Base-by-base conservation (phyloP, 768 basidiomycete genomes). In the Lactarius akahatsu region DNA sequence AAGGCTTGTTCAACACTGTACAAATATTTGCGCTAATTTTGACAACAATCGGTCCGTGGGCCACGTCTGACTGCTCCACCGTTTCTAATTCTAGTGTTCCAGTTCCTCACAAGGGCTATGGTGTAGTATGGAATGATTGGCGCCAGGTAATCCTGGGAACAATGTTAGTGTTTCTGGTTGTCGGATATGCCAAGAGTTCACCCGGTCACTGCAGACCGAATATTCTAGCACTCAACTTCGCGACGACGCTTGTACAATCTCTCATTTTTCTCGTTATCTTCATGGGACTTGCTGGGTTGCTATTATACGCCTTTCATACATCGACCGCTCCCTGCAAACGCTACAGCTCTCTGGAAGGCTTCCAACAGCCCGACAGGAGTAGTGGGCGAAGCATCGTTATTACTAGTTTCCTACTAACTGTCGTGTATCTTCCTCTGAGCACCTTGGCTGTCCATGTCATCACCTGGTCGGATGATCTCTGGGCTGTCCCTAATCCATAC, bases 401-500 rank as follows among this genome's bases (percentile, higher is more conserved):
- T 23, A 80, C 84, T 55, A 87, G 83, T 34, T 92, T 92, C 72
- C 71, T 88, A 26, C 76, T 90, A 52, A 87, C 87, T 10, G 77
- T 87, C 54, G 79, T 91, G 30, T 93, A 92, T 73, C 80, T 93
- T 30, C 91, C 91, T 3, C 79, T 93, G 58, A 89, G 88, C 69
- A 91, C 89, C 16, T 85, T 93, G 80, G 84, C 89, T 0, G 78
- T 92, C 20, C 89, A 89, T 70, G 89, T 89, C 36, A 77, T 92
- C 18, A 83, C 89, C 2, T 92, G 89, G 89, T 89, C 88, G 0
- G 80, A 86, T 57, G 91, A 92, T 76, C 81, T 89, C 23, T 92
- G 89, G 90, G 80, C 82, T 7, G 83, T 90, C 32, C 76, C 83
- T 0, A 90, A 90, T 73, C 88, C 89, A 4, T 90, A 90, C 71